phyloP scores from a whole-genome alignment of 257 asterid species.

The Fraxinus anomala region DNA sequence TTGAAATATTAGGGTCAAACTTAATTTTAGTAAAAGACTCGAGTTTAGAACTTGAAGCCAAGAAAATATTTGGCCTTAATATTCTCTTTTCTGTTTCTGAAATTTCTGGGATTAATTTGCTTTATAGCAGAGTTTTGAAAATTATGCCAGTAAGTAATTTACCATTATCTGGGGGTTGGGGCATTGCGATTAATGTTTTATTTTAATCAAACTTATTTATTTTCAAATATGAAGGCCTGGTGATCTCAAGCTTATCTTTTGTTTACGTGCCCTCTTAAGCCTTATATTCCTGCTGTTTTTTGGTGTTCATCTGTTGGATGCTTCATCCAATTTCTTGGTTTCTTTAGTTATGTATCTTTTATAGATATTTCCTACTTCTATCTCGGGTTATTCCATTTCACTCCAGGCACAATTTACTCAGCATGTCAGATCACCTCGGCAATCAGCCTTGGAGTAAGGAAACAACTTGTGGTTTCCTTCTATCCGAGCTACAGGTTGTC shows the following conservation, averaged over 20 bases:
- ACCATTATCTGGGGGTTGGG: neutral
- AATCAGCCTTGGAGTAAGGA: constrained; percentile 50
- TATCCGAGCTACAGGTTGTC: constrained; percentile 78
- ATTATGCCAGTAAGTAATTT: neutral
- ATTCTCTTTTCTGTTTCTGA: neutral
- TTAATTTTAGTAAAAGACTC: neutral
- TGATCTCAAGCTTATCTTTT: neutral
- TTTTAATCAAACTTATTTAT: neutral
- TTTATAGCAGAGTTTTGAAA: neutral
- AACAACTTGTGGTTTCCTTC: constrained; percentile 68
- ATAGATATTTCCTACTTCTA: constrained; percentile 15
- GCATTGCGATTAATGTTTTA: neutral
- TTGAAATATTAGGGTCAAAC: neutral
- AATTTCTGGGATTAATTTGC: neutral
- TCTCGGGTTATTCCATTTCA: constrained; percentile 5
- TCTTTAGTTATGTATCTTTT: neutral
- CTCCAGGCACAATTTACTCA: constrained; percentile 29
- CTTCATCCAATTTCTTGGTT: neutral
- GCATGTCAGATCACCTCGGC: constrained; percentile 18
- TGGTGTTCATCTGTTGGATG: constrained; percentile 14
- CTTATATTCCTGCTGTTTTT: neutral
- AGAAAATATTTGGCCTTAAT: neutral
- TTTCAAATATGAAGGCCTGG: neutral
- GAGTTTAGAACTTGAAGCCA: neutral
- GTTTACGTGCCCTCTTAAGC: neutral